Base-by-base conservation (phyloP, 495 filamentous ascomycete genomes). In the Podospora pseudopauciseta region DNA sequence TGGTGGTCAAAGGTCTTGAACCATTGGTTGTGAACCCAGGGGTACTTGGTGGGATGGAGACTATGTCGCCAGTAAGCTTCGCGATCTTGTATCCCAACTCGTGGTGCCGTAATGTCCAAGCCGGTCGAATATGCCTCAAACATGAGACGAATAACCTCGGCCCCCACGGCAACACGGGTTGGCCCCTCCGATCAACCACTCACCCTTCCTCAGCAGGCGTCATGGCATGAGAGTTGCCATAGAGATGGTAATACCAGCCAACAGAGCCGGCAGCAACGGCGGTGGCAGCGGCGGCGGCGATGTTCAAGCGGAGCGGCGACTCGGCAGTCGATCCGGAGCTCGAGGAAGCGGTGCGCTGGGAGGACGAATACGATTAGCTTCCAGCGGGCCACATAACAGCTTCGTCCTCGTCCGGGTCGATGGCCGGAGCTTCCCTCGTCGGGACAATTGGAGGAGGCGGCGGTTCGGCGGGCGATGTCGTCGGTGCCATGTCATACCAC, bases 151-250 rank as follows among this genome's bases (percentile, higher is more conserved):
- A 11, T 67, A 70, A 69, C 69, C 70, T 72, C 71, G 71, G 68
- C 55, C 39, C 39, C 60, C 70, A 69, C 65, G 60, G 49, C 64
- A 26, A 57, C 19, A 19, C 54, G 57, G 60, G 7, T 39, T 32
- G 27, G 20, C 60, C 59, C 26, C 60, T 49, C 57, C 19, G 61
- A 59, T 23, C n/a, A 61, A 26, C 26, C 63, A 90, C 91, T 88
- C 81, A 99, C 95, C 95, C 96, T 89, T 99, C 96, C 86, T 99
- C 96, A 78, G 87, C 86, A 70, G 91, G 92, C 73, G 96, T 95
- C 90, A 90, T 90, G 70, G 95, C 96, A 80, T 93, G 87, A 53
- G 91, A 88, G 70, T 89, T 89, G 67, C 95, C 96, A 82, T 94
- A 98, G 72, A 96, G 89, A 81, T 97, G 92, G 78, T 93, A 95